Evolutionary conservation across 176 grass and related monocot genomes (phyloP), one percentile per base, ranked within the genome.

Genomic region (Coix lacrymajobi): DNA sequence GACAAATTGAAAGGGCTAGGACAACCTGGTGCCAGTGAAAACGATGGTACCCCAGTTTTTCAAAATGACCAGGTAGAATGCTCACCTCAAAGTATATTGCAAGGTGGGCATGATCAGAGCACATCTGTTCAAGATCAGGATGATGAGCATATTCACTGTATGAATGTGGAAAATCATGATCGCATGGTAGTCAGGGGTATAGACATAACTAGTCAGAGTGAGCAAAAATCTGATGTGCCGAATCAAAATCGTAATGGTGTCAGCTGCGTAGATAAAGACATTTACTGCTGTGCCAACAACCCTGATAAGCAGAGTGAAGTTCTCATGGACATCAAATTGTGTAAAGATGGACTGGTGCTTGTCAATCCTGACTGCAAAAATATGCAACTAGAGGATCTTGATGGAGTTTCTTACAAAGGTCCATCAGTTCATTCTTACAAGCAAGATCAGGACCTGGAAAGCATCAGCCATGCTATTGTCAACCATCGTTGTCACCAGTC

Each of bases 11-110:
- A 86, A 77, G 52, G 76, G 52, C 3, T 74, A 64, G 75, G 39
- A 67, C 73, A 69, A 45, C 28, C 65, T 84, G 45, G 54, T 89
- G 69, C 78, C 73, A 51, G 32, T 3, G 57, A 70, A 45, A 83
- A 86, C 51, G 62, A 84, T 12, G 41, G 36, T 57, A 77, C 40
- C 28, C 57, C 37, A 33, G 33, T 63, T 86, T 66, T 75, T 32
- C 52, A 67, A 24, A 72, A 86, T 56, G 32, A 48, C n/a, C 20
- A 45, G 69, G 44, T 81, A 68, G 28, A 87, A 48, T 38, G 34
- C 62, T 81, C 48, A 68, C 48, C 70, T 44, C 62, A 45, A 87
- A 52, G 40, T 69, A 43, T 43, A 6, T 68, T 30, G 20, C 78
- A 75, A 45, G 61, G 61, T 56, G 62, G 46, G 70, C 32, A 81